These are phyloP conservation scores for Agarophyton chilense DNA, from an alignment of 23 red algal genomes.

Conservation along the genomic window DNA sequence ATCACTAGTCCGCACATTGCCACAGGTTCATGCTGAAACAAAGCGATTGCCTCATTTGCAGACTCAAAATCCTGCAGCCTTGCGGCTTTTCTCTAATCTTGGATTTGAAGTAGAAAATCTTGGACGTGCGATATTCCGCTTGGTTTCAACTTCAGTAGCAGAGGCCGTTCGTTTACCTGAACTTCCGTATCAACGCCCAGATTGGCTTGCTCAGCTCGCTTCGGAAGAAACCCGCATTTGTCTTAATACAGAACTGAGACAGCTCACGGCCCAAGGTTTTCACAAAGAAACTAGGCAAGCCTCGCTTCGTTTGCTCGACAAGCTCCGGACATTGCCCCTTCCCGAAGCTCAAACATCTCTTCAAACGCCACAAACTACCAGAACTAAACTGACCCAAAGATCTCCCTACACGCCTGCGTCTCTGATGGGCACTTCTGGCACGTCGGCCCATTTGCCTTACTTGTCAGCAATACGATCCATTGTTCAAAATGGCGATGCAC, in stretches of 20 bases:
- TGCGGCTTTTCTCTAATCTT: constrained; percentile 47
- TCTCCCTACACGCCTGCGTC: neutral
- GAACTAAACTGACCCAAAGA: neutral
- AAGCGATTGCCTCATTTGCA: constrained; percentile 17
- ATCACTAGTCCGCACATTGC: constrained; percentile 8
- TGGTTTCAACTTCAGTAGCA: constrained; percentile 23
- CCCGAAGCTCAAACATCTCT: constrained; percentile 15
- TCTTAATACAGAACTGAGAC: constrained; percentile 12
- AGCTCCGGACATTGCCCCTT: constrained; percentile 9
- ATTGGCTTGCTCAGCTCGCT: constrained; percentile 12
- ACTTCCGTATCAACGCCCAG: constrained; percentile 4
- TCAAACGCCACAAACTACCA: neutral
- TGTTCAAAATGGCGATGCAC: constrained; percentile 23
- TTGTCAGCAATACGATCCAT: constrained; percentile 23
- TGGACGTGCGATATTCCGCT: neutral
- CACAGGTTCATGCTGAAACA: constrained; percentile 45
- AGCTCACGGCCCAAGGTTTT: neutral
- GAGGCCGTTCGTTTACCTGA: constrained; percentile 5
- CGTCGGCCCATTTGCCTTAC: constrained; percentile 9
- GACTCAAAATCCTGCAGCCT: constrained; percentile 18
- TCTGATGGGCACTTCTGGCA: neutral
- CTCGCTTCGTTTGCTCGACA: constrained; percentile 15
- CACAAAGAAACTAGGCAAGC: constrained; percentile 20
- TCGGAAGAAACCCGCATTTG: constrained; percentile 25
- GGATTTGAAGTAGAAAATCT: constrained; percentile 44